Evolutionary conservation across 371 early-diverging fungal genomes (phyloP).

Genomic region (Haplosporangium sp.): DNA sequence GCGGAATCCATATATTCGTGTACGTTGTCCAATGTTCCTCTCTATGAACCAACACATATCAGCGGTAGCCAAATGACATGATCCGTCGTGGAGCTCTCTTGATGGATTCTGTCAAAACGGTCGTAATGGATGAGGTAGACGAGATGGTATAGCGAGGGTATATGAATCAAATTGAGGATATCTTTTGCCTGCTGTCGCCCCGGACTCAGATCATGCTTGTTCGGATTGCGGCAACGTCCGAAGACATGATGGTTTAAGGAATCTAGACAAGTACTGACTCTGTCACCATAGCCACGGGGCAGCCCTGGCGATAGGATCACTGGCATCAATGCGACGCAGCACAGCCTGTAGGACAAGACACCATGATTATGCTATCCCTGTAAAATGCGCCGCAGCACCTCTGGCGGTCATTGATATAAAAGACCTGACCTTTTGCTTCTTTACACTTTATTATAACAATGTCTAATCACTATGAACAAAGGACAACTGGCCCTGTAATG

Average conservation of each 20-base stretch:
- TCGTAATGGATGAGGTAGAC: slow-evolving; percentile 96
- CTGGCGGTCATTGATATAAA: no score
- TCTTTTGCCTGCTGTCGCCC: slow-evolving; percentile 85
- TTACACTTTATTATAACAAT: background rate
- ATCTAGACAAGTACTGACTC: slow-evolving; percentile 90
- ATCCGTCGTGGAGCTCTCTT: slow-evolving; percentile 82
- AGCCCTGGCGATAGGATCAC: slow-evolving; percentile 15
- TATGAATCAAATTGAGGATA: slow-evolving; percentile 89
- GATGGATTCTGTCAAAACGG: slow-evolving; percentile 81
- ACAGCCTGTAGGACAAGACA: no score
- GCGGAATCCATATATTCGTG: slow-evolving; percentile 44
- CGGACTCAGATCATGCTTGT: slow-evolving; percentile 87
- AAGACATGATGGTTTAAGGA: slow-evolving; percentile 95
- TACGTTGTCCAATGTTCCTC: slow-evolving; percentile 2
- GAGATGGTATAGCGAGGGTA: slow-evolving; percentile 93
- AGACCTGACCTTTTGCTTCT: background rate
- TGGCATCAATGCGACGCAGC: no score
- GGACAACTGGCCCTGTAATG: background rate
- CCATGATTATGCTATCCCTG: no score
- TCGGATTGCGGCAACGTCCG: slow-evolving; percentile 92
- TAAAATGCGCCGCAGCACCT: no score
- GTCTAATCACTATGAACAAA: background rate
- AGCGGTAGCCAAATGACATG: slow-evolving; percentile 91
- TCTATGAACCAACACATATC: slow-evolving; percentile 78
- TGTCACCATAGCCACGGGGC: slow-evolving; percentile 89